Conservation (phyloP, 2,329 filamentous ascomycete genomes). For the Fusarium azukiicola region DNA sequence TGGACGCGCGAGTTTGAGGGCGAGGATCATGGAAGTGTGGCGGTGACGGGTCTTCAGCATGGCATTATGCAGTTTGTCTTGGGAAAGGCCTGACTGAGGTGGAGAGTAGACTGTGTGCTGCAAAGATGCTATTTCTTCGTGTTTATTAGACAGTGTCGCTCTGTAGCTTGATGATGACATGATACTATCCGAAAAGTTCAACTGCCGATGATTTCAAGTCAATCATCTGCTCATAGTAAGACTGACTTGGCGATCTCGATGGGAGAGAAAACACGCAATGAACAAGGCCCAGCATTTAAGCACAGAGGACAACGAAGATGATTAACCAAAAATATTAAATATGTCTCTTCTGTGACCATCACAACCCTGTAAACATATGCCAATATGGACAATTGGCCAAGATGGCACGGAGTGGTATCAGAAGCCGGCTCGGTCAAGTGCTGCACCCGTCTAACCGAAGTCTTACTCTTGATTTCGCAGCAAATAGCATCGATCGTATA, state of each 20-base stretch:
- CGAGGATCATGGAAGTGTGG: constrained; percentile 54
- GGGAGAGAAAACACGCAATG: not conserved
- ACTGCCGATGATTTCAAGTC: not conserved
- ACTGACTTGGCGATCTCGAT: not conserved
- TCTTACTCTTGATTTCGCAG: too few species aligned
- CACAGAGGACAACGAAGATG: not conserved
- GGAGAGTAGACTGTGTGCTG: not conserved
- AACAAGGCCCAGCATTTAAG: too few species aligned
- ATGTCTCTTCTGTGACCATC: too few species aligned
- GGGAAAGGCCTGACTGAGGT: constrained; percentile 28
- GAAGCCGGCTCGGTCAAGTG: too few species aligned
- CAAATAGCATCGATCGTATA: too few species aligned
- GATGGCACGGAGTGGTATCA: too few species aligned
- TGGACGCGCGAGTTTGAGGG: constrained; percentile 51
- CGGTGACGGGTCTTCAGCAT: constrained; percentile 48
- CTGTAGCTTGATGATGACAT: not conserved
- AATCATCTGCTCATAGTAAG: not conserved
- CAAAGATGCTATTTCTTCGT: not conserved
- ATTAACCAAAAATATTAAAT: too few species aligned
- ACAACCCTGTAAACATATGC: too few species aligned
- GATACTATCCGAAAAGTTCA: not conserved
- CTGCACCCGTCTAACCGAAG: too few species aligned
- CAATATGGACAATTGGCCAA: too few species aligned
- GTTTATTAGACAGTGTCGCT: not conserved
- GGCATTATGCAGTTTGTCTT: constrained; percentile 50